A percentile compares a stretch with the other conserved stretches of the same genome.
These are phyloP conservation scores for Gracilaria gracilis DNA, from an alignment of 23 red algal genomes.

Conservation along the genomic window DNA sequence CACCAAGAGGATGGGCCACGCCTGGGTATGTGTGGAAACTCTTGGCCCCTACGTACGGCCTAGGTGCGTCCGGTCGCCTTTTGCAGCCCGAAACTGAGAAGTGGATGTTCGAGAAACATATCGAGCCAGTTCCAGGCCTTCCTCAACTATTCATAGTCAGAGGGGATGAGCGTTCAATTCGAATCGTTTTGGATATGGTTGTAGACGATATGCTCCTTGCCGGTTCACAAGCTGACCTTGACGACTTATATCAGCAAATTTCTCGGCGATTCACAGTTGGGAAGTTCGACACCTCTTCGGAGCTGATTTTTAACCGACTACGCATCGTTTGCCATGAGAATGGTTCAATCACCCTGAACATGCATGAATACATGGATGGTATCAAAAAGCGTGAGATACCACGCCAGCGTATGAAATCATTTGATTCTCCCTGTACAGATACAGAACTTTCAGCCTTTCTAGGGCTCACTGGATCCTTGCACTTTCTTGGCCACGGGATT, in stretches of 20 bases:
- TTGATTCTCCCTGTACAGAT: too few species aligned
- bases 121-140: neutral
- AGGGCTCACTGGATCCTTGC: neutral
- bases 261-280: conserved; percentile 29
- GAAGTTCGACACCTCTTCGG: neutral
- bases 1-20: neutral
- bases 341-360: neutral
- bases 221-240: neutral
- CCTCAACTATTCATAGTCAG: conserved; percentile 29
- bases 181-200: conserved; percentile 2
- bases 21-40: conserved; percentile 14
- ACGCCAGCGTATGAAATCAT: too few species aligned
- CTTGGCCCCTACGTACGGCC: conserved; percentile 13
- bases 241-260: neutral
- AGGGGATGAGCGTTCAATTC: neutral
- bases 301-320: conserved; percentile 33
- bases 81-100: conserved; percentile 15
- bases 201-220: conserved; percentile 57
- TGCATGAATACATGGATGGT: too few species aligned
- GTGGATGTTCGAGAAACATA: neutral
- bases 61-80: conserved; percentile 13
- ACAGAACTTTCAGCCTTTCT: neutral
- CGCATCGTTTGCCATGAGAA: neutral
- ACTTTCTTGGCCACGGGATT: neutral
- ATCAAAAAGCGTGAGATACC: too few species aligned